A percentile compares a stretch with the other conserved stretches of the same genome.
Conservation (phyloP, 106 monocot species). For the Cymbidium sinense region DNA sequence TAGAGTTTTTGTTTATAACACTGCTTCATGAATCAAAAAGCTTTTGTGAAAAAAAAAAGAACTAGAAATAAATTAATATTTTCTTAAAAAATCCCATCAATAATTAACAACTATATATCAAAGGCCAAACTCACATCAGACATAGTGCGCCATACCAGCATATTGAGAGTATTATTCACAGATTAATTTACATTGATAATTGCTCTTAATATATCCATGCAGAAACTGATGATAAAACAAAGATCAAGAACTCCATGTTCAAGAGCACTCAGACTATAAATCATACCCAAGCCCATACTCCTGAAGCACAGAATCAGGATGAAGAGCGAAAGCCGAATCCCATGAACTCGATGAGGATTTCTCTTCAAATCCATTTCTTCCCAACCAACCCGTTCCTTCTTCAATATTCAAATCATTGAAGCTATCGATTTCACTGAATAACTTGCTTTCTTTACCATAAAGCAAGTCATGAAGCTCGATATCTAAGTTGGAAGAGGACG, state of each 20-base stretch:
- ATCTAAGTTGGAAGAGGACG: slow-evolving; percentile 1
- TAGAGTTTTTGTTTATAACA: too few relatives aligned
- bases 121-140: too few relatives aligned
- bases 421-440: slow-evolving; percentile 6
- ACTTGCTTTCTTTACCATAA: not conserved
- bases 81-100: not conserved
- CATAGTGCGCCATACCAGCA: too few relatives aligned
- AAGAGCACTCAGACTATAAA: slow-evolving; percentile 1
- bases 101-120: not conserved
- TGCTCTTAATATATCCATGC: not conserved
- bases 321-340: slow-evolving; percentile 14
- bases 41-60: too few relatives aligned
- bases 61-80: not conserved
- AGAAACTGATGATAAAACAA: not conserved
- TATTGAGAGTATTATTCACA: too few relatives aligned
- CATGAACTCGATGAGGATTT: not conserved
- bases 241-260: not conserved
- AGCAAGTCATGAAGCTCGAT: slow-evolving; percentile 15
- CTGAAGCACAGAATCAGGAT: slow-evolving; percentile 17
- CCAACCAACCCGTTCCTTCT: not conserved
- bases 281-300: slow-evolving; percentile 21
- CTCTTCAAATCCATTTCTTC: slow-evolving; percentile 3
- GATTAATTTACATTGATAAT: not conserved
- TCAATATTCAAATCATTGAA: slow-evolving; percentile 15
- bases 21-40: too few relatives aligned